phyloP scores from a whole-genome alignment of 169 alveolate genomes.

The Neospora caninum region DNA sequence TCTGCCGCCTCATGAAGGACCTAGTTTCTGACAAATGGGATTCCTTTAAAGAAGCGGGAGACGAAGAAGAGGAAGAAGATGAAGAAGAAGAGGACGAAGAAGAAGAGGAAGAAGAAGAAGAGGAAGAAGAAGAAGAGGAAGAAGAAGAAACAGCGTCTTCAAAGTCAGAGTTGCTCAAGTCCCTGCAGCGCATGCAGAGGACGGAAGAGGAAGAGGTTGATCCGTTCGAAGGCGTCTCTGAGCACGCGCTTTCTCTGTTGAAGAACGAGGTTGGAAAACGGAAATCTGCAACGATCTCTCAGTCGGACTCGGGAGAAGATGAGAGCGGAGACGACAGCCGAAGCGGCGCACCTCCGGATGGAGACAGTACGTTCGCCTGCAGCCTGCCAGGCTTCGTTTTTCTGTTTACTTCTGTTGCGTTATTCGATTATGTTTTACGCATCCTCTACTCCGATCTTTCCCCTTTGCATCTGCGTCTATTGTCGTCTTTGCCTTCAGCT shows the following conservation, averaged over 20 bases:
- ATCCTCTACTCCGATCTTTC: too few species aligned
- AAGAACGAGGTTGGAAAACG: background rate
- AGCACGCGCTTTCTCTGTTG: constrained; percentile 23
- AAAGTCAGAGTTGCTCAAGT: background rate
- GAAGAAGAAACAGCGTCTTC: background rate
- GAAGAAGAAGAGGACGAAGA: background rate
- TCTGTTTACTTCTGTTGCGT: too few species aligned
- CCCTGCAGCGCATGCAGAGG: background rate
- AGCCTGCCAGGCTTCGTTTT: too few species aligned
- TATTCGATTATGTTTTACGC: too few species aligned
- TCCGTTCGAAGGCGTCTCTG: constrained; percentile 14
- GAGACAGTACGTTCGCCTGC: background rate
- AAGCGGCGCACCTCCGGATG: background rate
- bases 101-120: background rate
- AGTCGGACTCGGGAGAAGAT: background rate
- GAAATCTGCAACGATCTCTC: background rate
- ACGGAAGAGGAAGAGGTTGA: background rate
- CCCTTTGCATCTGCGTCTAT: too few species aligned
- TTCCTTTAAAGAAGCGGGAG: background rate
- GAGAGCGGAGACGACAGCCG: background rate
- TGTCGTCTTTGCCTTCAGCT: too few species aligned
- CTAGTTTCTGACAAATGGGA: background rate
- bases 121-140: background rate
- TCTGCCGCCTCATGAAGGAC: constrained; percentile 12
- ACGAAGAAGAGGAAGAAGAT: background rate